Conservation (phyloP, 2,329 filamentous ascomycete species). For the Metarhizium rileyi region DNA sequence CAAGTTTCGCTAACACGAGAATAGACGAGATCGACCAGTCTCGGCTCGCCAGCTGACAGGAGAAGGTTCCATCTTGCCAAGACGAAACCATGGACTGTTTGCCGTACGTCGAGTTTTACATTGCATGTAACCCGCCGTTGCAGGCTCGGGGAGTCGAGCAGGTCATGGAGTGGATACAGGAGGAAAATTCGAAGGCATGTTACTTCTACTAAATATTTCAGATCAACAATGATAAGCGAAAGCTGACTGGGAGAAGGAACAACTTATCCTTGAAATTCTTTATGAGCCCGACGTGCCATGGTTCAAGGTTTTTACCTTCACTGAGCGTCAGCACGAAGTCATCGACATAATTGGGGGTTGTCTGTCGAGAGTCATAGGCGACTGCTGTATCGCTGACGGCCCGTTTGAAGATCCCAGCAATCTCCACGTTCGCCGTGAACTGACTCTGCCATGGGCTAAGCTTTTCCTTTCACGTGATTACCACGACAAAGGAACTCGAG, state of each 20-base stretch:
- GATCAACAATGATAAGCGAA: background rate
- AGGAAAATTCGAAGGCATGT: background rate
- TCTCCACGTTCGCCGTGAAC: too few relatives aligned
- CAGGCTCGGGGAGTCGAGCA: constrained; percentile 18
- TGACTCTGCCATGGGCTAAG: background rate
- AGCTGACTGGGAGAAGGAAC: background rate
- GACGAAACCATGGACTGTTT: background rate
- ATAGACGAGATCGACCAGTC: background rate
- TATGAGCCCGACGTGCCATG: constrained; percentile 26
- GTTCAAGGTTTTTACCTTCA: constrained; percentile 22
- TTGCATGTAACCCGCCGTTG: constrained; percentile 25
- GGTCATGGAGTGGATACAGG: constrained; percentile 12
- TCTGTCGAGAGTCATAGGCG: constrained; percentile 11
- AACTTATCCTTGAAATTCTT: constrained; percentile 20
- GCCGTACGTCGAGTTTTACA: constrained; percentile 20
- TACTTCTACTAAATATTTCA: background rate
- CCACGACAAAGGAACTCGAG: background rate
- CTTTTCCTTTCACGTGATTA: background rate
- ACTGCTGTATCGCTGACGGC: background rate
- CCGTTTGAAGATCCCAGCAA: background rate
- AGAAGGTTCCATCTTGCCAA: background rate
- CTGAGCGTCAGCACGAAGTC: constrained; percentile 8
- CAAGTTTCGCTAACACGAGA: background rate
- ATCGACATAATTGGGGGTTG: constrained; percentile 11
- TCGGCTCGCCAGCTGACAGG: background rate